phyloP scores from a whole-genome alignment of 495 filamentous ascomycete genomes.

The Hypomontagnella submonticulosa region DNA sequence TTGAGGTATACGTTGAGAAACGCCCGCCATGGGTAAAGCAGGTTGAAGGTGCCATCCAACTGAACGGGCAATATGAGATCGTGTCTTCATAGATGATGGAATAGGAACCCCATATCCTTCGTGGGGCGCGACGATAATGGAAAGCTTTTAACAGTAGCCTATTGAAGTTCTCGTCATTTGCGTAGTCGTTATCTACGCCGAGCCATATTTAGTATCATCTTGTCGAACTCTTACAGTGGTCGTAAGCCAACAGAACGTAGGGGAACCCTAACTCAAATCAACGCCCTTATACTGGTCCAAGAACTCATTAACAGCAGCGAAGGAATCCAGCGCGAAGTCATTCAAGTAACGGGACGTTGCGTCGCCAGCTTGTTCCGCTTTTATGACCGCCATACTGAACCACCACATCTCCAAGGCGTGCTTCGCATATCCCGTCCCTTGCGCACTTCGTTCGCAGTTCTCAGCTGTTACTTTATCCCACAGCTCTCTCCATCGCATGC shows the following conservation, averaged over 20 bases:
- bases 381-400: background rate
- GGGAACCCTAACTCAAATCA: no score
- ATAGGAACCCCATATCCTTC: no score
- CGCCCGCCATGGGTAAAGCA: conserved; percentile 23
- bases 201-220: no score
- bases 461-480: background rate
- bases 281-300: background rate
- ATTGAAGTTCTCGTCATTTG: no score
- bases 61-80: conserved; percentile 18
- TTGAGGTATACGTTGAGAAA: conserved; percentile 26
- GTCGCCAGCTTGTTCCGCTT: background rate
- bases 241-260: no score
- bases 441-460: background rate
- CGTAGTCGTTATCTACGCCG: no score
- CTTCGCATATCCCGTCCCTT: background rate
- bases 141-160: no score
- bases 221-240: no score
- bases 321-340: background rate
- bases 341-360: background rate
- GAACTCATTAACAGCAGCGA: background rate
- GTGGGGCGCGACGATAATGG: no score
- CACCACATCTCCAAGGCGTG: background rate
- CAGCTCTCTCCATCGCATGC: background rate
- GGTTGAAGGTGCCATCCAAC: conserved; percentile 23
- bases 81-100: background rate